Conservation (phyloP, 345 rosid species). For the Syzygium grande region DNA sequence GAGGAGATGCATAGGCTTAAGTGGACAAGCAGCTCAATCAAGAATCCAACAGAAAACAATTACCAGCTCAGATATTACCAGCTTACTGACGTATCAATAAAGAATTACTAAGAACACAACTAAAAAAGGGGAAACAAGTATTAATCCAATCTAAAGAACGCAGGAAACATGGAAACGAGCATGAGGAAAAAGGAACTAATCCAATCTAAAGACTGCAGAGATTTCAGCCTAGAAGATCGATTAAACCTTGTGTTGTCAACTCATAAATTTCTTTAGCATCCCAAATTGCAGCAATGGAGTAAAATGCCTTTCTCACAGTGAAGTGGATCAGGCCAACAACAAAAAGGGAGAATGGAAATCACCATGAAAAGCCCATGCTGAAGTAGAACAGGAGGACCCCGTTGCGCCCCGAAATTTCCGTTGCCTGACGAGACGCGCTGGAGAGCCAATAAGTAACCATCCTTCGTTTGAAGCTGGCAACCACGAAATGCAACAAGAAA, state of each 20-base stretch:
- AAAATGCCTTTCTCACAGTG: not conserved
- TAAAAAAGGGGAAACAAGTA: not conserved
- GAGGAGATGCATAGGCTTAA: not conserved
- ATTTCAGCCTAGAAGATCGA: not conserved
- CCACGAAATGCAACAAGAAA: not conserved
- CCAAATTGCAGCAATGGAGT: not conserved
- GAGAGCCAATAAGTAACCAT: conserved; percentile 70
- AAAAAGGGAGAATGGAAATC: not conserved
- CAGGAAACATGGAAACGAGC: not conserved
- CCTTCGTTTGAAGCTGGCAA: conserved; percentile 62
- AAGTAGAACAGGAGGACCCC: conserved; percentile 70
- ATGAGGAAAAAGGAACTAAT: not conserved
- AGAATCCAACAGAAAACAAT: not conserved
- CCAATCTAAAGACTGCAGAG: not conserved
- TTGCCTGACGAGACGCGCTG: conserved; percentile 61
- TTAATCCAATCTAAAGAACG: not conserved
- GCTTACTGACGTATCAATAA: not conserved
- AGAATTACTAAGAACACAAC: not conserved
- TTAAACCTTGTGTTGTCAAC: not conserved
- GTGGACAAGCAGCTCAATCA: not conserved
- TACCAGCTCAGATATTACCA: not conserved
- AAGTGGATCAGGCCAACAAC: too few relatives aligned
- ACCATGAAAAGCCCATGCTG: conserved; percentile 95
- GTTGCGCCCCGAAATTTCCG: conserved; percentile 11
- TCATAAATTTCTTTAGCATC: not conserved